Base-by-base conservation (phyloP, 805 yeast genomes). In the Metschnikowia gelsemii region DNA sequence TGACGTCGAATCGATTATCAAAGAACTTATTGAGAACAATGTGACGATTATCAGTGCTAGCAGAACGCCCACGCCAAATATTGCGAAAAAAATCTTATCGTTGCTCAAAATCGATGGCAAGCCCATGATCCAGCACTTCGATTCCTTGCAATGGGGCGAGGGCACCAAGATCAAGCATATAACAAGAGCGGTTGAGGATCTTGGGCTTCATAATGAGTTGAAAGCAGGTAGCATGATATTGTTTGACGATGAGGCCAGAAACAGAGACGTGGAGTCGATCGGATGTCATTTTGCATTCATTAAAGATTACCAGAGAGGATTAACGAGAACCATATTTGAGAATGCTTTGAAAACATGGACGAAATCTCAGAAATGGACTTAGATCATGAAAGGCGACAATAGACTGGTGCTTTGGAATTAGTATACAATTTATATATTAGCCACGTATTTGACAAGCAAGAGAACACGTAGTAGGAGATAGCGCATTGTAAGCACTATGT, bases 191-290 rank as follows among this genome's bases (percentile, higher is more conserved):
- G 66, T 80, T 4, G 62, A 69, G 38, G 71, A 70, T 9, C 62
- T 82, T 14, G 71, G 72, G 11, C 61, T 78, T 8, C 68, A 68
- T 18, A 49, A 61, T 4, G 81, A 81, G 28, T 72, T 86, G 66
- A 38, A 45, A 14, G 39, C 51, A 6, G 70, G 72, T 1, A 51
- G 57, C 18, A 59, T 68, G 35, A 67, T 78, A 14, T 53, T 85
- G 42, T 88, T 79, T 54, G 96, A 88, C 57, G 96, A 88, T 59
- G 96, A 88, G 60, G 54, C 64, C 41, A 71, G 96, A 49, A 88
- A 88, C 56, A 73, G 64, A 46, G 96, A 88, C 51, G 96, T 88
- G 3, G 83, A 78, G 54, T 53, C 61, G 18, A 70, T 84, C 12
- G 89, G 89, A 3, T 87, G 87, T 20, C 73, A 76, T 38, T 88